Evolutionary conservation across 2,329 filamentous ascomycete genomes (phyloP).

Genomic region (Fusarium staphyleae): DNA sequence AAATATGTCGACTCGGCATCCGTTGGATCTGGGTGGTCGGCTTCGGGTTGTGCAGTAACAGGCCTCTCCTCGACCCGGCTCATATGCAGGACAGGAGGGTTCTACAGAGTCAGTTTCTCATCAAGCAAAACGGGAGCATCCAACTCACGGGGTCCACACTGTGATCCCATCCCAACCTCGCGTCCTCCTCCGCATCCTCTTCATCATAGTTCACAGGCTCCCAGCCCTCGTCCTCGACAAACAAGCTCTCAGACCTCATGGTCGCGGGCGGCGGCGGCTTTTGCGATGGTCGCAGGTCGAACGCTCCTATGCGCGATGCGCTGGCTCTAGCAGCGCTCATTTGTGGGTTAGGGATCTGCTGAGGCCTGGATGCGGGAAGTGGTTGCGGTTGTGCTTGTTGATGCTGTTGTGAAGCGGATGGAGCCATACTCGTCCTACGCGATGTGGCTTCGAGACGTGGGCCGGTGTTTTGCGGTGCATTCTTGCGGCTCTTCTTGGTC

Average conservation of each 20-base stretch:
- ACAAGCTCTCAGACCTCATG: slow-evolving; percentile 71
- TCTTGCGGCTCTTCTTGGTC: slow-evolving; percentile 56
- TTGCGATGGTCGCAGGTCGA: slow-evolving; percentile 61
- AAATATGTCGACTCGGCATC: slow-evolving; percentile 50
- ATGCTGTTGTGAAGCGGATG: slow-evolving; percentile 43
- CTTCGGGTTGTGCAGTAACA: slow-evolving; percentile 13
- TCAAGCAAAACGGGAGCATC: slow-evolving; percentile 1
- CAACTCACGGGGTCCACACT: slow-evolving; percentile 66
- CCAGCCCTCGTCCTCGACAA: slow-evolving; percentile 80
- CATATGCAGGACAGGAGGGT: slow-evolving; percentile 53
- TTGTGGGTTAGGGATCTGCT: slow-evolving; percentile 45
- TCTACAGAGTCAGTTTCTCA: slow-evolving; percentile 49
- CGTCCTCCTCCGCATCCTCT: slow-evolving; percentile 69
- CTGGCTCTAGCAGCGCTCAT: slow-evolving; percentile 46
- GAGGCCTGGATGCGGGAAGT: slow-evolving; percentile 39
- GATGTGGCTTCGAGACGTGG: slow-evolving; percentile 58
- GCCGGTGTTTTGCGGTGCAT: slow-evolving; percentile 43
- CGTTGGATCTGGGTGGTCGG: slow-evolving; percentile 33
- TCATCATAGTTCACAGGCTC: slow-evolving; percentile 69
- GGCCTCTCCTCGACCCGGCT: slow-evolving; percentile 47
- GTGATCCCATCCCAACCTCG: slow-evolving; percentile 77
- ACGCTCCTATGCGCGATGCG: slow-evolving; percentile 47
- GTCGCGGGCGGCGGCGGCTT: slow-evolving; percentile 62
- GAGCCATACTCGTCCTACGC: slow-evolving; percentile 53
- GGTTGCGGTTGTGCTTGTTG: slow-evolving; percentile 34